phyloP scores from a whole-genome alignment of 331 rosid genomes.

The Malus hybrid region DNA sequence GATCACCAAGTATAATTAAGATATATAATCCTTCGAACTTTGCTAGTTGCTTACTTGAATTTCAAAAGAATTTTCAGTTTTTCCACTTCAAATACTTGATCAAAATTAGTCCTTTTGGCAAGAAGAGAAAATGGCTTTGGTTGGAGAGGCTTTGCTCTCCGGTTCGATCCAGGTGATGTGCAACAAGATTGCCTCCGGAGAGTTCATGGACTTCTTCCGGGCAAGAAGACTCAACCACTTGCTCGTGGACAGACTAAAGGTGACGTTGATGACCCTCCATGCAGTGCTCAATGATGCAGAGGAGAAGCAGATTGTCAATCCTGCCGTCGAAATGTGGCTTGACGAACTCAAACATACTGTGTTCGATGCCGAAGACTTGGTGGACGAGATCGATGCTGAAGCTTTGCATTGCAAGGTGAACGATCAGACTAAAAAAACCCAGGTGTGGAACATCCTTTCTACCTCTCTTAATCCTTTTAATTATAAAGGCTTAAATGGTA shows the following conservation, averaged over 20 bases:
- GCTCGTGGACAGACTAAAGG: too few species aligned
- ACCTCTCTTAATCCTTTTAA: not conserved
- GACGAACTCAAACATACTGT: not conserved
- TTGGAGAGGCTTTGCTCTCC: not conserved
- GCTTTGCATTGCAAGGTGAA: not conserved
- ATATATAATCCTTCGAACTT: too few species aligned
- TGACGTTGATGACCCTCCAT: not conserved
- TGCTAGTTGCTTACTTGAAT: too few species aligned
- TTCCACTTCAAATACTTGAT: too few species aligned
- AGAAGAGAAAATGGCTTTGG: not conserved
- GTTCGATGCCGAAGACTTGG: slow-evolving; percentile 15
- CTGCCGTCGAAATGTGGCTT: not conserved
- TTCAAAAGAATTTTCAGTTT: too few species aligned
- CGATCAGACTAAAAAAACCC: not conserved
- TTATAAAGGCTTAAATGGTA: not conserved
- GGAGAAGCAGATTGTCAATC: slow-evolving; percentile 8
- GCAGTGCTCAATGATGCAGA: slow-evolving; percentile 25
- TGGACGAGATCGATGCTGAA: not conserved
- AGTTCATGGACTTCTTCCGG: not conserved
- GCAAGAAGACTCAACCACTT: not conserved
- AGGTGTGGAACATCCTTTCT: not conserved
- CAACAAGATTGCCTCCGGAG: not conserved
- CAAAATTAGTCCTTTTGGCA: too few species aligned
- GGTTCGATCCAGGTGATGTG: not conserved
- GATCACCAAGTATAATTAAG: too few species aligned